Evolutionary conservation across 2,329 filamentous ascomycete genomes (phyloP).

Genomic region (Penicillium nordicum): DNA sequence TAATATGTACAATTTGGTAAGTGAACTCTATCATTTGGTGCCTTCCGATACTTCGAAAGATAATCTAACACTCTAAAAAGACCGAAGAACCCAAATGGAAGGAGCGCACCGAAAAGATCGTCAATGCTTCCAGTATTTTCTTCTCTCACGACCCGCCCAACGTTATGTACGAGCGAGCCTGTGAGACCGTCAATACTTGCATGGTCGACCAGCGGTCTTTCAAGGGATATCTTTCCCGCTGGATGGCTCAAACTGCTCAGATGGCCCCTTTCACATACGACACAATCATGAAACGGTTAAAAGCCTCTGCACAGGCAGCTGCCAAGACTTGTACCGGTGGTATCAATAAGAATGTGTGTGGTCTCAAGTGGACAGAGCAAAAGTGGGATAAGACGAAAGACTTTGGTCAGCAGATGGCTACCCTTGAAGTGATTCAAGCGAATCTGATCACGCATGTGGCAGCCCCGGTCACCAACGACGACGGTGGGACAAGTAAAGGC

Average conservation of each 20-base stretch:
- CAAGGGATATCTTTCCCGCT: slow-evolving; percentile 63
- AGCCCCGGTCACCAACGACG: slow-evolving; percentile 29
- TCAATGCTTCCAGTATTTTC: slow-evolving; percentile 54
- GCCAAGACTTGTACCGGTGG: slow-evolving; percentile 53
- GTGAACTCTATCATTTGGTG: slow-evolving; percentile 8
- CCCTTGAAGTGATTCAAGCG: slow-evolving; percentile 34
- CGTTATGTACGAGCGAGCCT: slow-evolving; percentile 59
- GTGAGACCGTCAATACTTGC: slow-evolving; percentile 54
- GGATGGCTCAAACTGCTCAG: slow-evolving; percentile 56
- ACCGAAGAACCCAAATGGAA: slow-evolving; percentile 53
- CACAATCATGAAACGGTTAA: slow-evolving; percentile 52
- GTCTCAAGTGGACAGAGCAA: slow-evolving; percentile 39
- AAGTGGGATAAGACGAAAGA: slow-evolving; percentile 38
- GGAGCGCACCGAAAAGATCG: slow-evolving; percentile 48
- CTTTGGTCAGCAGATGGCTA: slow-evolving; percentile 42
- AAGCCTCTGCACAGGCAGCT: slow-evolving; percentile 53
- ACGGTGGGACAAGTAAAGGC: slow-evolving; percentile 34
- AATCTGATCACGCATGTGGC: slow-evolving; percentile 31
- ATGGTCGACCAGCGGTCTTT: slow-evolving; percentile 64
- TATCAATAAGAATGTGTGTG: slow-evolving; percentile 39
- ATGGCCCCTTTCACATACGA: slow-evolving; percentile 56
- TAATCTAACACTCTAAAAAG: slow-evolving; percentile 16
- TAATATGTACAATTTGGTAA: slow-evolving; percentile 54
- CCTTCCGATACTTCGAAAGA: not conserved
- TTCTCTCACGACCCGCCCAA: slow-evolving; percentile 41